A percentile compares a stretch with the other conserved stretches of the same genome.
Evolutionary conservation across 2,329 filamentous ascomycete species (phyloP).

Genomic region (Rutstroemia sp.): DNA sequence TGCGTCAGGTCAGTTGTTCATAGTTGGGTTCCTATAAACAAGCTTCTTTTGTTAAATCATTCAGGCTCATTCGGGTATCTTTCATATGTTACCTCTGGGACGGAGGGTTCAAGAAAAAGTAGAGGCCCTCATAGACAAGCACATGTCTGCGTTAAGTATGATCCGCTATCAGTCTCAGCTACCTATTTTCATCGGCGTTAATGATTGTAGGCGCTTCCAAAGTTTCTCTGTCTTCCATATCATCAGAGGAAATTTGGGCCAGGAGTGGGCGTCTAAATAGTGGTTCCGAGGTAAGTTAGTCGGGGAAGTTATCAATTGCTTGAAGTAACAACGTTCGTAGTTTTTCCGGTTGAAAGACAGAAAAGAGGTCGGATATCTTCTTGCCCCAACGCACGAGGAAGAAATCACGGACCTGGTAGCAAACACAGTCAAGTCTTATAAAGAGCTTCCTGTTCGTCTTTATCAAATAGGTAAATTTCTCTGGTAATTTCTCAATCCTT

Average conservation of each 20-base stretch:
- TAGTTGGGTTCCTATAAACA: neutral
- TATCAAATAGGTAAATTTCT: constrained; percentile 75
- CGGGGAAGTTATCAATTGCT: neutral
- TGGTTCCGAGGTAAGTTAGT: constrained; percentile 58
- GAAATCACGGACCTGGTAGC: constrained; percentile 83
- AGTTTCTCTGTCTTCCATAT: constrained; percentile 75
- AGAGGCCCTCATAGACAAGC: constrained; percentile 75
- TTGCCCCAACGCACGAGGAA: constrained; percentile 93
- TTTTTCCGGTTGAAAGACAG: constrained; percentile 77
- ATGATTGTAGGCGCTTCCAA: constrained; percentile 60
- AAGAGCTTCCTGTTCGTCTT: constrained; percentile 73
- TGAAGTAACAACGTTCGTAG: constrained; percentile 35
- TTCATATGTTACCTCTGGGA: constrained; percentile 84
- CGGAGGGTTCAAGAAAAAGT: constrained; percentile 83
- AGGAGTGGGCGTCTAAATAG: constrained; percentile 73
- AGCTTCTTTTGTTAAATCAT: neutral
- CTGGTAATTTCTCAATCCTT: neutral
- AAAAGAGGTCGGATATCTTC: constrained; percentile 63
- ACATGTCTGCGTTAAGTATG: constrained; percentile 71
- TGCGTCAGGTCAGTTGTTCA: constrained; percentile 54
- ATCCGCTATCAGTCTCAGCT: constrained; percentile 3
- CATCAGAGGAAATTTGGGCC: constrained; percentile 76
- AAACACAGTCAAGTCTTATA: constrained; percentile 69
- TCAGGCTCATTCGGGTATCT: constrained; percentile 80
- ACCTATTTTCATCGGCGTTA: neutral